These are phyloP conservation scores for Dactylonectria estremocensis DNA, from an alignment of 2,329 filamentous ascomycete species.

Conservation along the genomic window DNA sequence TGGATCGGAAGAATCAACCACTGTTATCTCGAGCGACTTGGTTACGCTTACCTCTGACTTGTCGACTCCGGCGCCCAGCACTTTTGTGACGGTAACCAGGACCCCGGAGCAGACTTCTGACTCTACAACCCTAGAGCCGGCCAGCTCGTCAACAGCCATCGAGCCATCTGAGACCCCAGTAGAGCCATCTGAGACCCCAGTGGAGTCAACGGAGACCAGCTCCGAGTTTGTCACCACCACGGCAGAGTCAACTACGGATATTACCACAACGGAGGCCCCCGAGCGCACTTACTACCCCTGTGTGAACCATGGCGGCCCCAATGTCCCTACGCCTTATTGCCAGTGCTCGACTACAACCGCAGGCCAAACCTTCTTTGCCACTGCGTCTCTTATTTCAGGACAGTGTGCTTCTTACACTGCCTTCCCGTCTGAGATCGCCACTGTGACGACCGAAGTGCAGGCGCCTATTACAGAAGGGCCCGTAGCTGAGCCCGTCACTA, in stretches of 20 bases:
- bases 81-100: background rate
- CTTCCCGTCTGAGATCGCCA: conserved; percentile 30
- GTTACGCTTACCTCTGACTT: background rate
- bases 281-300: conserved; percentile 22
- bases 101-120: background rate
- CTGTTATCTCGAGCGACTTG: background rate
- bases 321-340: conserved; percentile 32
- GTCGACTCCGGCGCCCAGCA: background rate
- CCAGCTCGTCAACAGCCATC: background rate
- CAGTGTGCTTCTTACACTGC: conserved; percentile 29
- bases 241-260: background rate
- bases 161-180: conserved; percentile 1
- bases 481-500: conserved; percentile 6
- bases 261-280: background rate
- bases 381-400: conserved; percentile 24
- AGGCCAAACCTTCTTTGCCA: conserved; percentile 31
- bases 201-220: background rate
- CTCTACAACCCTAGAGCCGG: background rate
- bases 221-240: background rate
- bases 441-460: conserved; percentile 3
- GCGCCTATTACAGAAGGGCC: background rate
- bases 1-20: background rate
- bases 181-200: conserved; percentile 1
- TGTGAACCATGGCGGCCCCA: conserved; percentile 33
- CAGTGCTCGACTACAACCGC: conserved; percentile 31